Evolutionary conservation across 768 basidiomycete genomes (phyloP), one percentile per base, ranked within the genome.

Genomic region (Lactifluus hygrophoroides): DNA sequence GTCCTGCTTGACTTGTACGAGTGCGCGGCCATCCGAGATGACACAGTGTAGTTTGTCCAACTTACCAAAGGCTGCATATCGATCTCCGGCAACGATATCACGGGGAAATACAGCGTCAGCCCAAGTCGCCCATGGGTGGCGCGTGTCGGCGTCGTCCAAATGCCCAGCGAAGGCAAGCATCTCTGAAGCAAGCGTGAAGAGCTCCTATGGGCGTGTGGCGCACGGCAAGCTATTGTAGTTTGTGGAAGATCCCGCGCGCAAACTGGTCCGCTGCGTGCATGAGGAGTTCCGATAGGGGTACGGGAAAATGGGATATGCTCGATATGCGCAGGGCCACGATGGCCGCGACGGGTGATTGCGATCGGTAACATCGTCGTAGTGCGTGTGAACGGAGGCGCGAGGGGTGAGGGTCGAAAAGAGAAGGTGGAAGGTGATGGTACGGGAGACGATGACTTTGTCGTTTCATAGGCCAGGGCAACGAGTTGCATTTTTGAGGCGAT

Each of bases 251-350:
- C 6, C 84, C 85, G 21, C 84, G 74, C 5, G 79, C 79, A 66
- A 86, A 84, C 61, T 85, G 84, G 68, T 86, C 85, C 73, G 83
- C 81, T 8, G 85, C 84, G 32, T 84, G 73, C 17, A 76, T 68
- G 69, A 85, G 71, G 42, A 86, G 68, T 42, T 83, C 82, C 67
- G 79, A 69, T 6, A 80, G 72, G 14, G 71, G 67, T 4, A 75
- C 72, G 5, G 66, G 67, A 16, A 70, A 64, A 8, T 83, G 69
- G 9, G 75, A 70, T 71, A 81, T 76, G 48, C 80, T 68, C 2
- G 80, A 80, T 13, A 80, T 78, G 14, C 81, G 72, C 37, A 73
- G 71, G n/a, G 71, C 67, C 4, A 74, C 74, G 64, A 82, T 80
- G 1, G 74, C 66, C 28, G 76, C 74, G 57, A 84, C 81, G 0